These are phyloP conservation scores for Fusarium buharicum DNA, from an alignment of 2,329 filamentous ascomycete genomes.

Conservation along the genomic window DNA sequence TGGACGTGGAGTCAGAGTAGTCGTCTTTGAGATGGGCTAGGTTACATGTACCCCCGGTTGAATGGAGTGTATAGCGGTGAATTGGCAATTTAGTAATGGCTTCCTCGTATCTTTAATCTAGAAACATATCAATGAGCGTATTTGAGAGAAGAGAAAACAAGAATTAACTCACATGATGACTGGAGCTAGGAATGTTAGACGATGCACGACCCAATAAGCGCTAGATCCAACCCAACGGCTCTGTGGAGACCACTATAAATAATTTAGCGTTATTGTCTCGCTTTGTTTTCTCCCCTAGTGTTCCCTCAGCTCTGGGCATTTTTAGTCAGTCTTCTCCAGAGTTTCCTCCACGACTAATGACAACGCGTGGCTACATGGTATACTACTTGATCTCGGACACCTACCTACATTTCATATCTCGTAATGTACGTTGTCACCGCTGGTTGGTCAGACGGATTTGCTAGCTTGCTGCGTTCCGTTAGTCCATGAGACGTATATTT, in stretches of 20 bases:
- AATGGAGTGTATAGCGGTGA: not conserved
- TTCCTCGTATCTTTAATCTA: too few relatives aligned
- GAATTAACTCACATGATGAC: conserved; percentile 26
- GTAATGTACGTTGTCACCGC: too few relatives aligned
- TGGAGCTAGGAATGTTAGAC: not conserved
- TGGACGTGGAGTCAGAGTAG: conserved; percentile 39
- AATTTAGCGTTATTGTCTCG: conserved; percentile 32
- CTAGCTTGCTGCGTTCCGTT: too few relatives aligned
- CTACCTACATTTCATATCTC: too few relatives aligned
- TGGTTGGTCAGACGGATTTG: too few relatives aligned
- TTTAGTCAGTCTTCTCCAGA: too few relatives aligned
- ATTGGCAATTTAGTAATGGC: not conserved
- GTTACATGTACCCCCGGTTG: not conserved
- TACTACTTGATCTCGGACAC: too few relatives aligned
- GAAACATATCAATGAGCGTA: too few relatives aligned
- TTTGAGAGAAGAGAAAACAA: not conserved
- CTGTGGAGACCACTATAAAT: not conserved
- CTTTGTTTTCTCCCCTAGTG: conserved; percentile 19
- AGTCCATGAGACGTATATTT: too few relatives aligned
- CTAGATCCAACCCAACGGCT: conserved; percentile 17
- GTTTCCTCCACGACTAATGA: too few relatives aligned
- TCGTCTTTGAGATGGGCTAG: conserved; percentile 18
- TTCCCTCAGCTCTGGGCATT: too few relatives aligned
- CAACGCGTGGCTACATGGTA: too few relatives aligned
- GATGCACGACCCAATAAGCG: conserved; percentile 14